phyloP scores from a whole-genome alignment of 352 stramenopile genomes.

The Pythium folliculosum region DNA sequence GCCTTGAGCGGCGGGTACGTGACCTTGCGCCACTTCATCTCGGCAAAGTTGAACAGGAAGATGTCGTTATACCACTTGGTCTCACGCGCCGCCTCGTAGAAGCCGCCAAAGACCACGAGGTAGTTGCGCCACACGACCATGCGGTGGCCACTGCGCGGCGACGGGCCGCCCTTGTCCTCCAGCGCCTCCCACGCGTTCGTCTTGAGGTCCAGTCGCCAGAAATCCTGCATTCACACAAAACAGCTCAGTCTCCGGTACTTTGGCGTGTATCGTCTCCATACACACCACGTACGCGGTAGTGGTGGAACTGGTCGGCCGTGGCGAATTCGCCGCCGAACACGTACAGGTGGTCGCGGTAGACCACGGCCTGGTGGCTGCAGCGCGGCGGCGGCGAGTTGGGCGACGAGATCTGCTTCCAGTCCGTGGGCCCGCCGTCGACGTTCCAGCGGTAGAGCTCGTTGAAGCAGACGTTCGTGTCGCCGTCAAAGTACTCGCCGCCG shows the following conservation, averaged over 20 bases:
- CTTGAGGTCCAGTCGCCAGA: constrained; percentile 92
- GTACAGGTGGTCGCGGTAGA: constrained; percentile 95
- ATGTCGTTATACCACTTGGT: constrained; percentile 97
- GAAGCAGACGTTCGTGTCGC: constrained; percentile 94
- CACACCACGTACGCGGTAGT: constrained; percentile 84
- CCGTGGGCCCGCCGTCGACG: constrained; percentile 58
- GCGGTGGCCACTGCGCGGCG: constrained; percentile 89
- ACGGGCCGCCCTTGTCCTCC: constrained; percentile 76
- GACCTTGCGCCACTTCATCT: constrained; percentile 90
- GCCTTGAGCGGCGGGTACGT: constrained; percentile 66
- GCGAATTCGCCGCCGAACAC: constrained; percentile 98
- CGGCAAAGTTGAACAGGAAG: constrained; percentile 88
- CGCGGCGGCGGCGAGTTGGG: constrained; percentile 87
- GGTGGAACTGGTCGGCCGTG: constrained; percentile 97
- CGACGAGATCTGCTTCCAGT: constrained; percentile 91
- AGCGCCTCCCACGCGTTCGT: constrained; percentile 95
- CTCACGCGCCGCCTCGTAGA: constrained; percentile 93
- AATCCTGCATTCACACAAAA: constrained; percentile 51
- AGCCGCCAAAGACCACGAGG: constrained; percentile 97
- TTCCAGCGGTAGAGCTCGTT: constrained; percentile 97
- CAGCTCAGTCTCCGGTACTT: too few species aligned
- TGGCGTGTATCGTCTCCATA: too few species aligned
- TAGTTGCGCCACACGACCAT: constrained; percentile 96
- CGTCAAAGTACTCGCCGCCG: constrained; percentile 98
- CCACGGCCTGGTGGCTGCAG: constrained; percentile 95